Evolutionary conservation across 2,329 filamentous ascomycete species (phyloP), one percentile per base, ranked within the genome.

Genomic region (Aspergillus intermedius): DNA sequence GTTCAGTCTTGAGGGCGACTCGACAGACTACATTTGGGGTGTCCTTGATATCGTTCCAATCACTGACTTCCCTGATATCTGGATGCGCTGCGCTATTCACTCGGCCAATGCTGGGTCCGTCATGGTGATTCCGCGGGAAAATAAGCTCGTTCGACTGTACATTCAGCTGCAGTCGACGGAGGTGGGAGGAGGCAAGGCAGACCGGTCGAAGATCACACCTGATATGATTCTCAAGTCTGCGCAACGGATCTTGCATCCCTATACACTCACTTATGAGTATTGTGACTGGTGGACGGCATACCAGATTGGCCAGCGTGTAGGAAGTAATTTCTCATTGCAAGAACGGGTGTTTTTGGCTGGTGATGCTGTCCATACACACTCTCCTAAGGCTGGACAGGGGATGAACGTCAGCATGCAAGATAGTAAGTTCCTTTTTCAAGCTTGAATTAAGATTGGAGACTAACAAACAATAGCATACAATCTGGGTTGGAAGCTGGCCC

Each of bases 351-450:
- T 90, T 61, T 72, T 88, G 4, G 82, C 83, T 0, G 86, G 85
- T 2, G 85, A 87, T 63, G 84, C 82, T 1, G 78, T 80, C 1
- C 74, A 77, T 55, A 79, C 75, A 1, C 75, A 77, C 55, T 57
- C 54, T 2, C 59, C 59, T 2, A 62, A 59, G 32, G 58, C 54
- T 2, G 60, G 59, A n/a, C 83, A 86, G 59, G 84, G 84, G 10
- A 87, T 87, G 83, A 88, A 88, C 55, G 79, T 86, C 2, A 79
- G 75, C 25, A 84, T 88, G 79, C 83, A 86, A 56, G 84, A 88
- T 61, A 66, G 63, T 60, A 54, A 47, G 55, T 46, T 30, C 9
- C 2, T 32, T 13, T 10, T 6, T 7, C n/a, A 10, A 17, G 8
- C 25, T 17, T 10, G 5, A 17, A 5, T 4, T 19, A 21, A 7